Percentiles rank a stretch among this genome's conserved stretches.
Conservation (phyloP, 148 eudicot species). For the Fagopyrum tataricum region DNA sequence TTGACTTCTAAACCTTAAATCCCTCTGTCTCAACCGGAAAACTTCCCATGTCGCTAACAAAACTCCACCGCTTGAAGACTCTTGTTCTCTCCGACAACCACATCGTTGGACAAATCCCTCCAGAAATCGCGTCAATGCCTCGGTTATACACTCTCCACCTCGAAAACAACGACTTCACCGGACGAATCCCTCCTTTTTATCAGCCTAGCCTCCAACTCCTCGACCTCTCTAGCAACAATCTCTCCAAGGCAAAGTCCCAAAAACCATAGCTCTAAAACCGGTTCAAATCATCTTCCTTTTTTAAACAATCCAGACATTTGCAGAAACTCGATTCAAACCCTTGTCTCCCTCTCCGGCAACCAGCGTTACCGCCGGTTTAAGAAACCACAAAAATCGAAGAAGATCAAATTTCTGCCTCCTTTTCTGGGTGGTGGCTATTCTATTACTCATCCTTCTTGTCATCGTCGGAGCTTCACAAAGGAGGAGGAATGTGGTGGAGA, state of each 20-base stretch:
- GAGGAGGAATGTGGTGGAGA: conserved; percentile 9
- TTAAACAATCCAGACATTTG: conserved; percentile 48
- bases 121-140: conserved; percentile 21
- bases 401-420: conserved; percentile 21
- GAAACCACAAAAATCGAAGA: conserved; percentile 14
- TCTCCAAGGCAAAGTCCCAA: conserved; percentile 68
- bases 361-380: background rate
- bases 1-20: conserved; percentile 4
- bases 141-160: conserved; percentile 49
- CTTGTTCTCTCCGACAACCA: conserved; percentile 53
- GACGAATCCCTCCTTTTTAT: conserved; percentile 51
- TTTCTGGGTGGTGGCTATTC: conserved; percentile 20
- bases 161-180: conserved; percentile 45
- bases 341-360: background rate
- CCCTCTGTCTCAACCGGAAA: conserved; percentile 23
- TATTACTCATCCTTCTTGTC: conserved; percentile 3
- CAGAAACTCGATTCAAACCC: conserved; percentile 19
- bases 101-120: conserved; percentile 53
- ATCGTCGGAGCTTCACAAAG: background rate
- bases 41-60: conserved; percentile 43
- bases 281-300: conserved; percentile 53
- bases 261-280: conserved; percentile 33
- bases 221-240: conserved; percentile 52
- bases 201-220: conserved; percentile 47
- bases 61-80: conserved; percentile 57